Base-by-base conservation (phyloP, 140 eudicot genomes). In the Oenanthe javanica region DNA sequence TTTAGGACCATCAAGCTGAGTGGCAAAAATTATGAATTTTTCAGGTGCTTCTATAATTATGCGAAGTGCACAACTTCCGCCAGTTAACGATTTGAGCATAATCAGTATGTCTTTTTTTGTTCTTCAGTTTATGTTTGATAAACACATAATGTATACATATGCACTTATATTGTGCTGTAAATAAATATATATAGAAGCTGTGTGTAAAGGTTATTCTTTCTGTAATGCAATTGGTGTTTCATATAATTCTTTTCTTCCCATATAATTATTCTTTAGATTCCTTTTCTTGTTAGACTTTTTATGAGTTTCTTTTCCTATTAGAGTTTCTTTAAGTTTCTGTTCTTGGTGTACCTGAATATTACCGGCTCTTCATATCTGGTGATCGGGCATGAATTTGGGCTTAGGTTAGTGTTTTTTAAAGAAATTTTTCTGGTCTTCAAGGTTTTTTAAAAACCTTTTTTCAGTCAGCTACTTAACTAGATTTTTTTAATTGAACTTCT, bases 71-170 rank as follows among this genome's bases (percentile, higher is more conserved):
- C 81, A 81, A 81, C 77, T 77, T 77, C 85, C 85, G 19, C 51
- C 85, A 25, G 89, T 85, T 87, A 79, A 79, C 85, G 72, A 86
- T 82, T 85, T 86, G 70, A 87, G 51, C 59, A 75, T 81, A 11
- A 87, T 90, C 77, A 83, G 93, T 89, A 89, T 84, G 93, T 86
- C 52, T 11, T 38, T 51, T 79, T 71, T 46, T 6, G 31, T 49
- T 77, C 55, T 75, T 47, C 43, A 23, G 48, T 63, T 54, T 25
- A 23, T 57, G 43, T 67, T 75, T 59, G 13, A 64, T 61, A 4
- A 3, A 42, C 45, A 19, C 10, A 43, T 21, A 18, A 19, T 5
- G 7, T 8, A 13, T 27, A 9, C 15, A 3, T 70, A 38, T 15
- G 45, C 38, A 38, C n/a, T 71, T 36, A 18, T 0, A 6, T 16